These are phyloP conservation scores for Thalassiosira hispida DNA, from an alignment of 352 stramenopile species.

Conservation along the genomic window DNA sequence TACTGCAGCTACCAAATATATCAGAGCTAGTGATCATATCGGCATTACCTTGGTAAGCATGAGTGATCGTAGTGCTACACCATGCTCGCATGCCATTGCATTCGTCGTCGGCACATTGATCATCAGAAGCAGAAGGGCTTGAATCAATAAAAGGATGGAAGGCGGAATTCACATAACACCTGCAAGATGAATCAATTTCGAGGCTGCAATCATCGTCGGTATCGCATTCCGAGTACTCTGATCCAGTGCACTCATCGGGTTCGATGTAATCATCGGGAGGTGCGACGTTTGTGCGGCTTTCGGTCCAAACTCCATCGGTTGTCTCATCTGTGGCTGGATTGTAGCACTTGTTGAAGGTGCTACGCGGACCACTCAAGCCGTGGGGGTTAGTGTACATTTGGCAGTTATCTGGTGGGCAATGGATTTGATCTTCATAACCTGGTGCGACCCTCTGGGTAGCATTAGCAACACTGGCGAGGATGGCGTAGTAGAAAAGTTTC, in stretches of 20 bases:
- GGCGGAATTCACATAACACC: neutral
- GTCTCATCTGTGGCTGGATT: neutral
- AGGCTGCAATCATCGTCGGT: neutral
- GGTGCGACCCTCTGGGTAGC: slow-evolving; percentile 1
- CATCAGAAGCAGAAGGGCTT: neutral
- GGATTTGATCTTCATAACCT: slow-evolving; percentile 24
- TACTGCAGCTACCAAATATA: too few species aligned
- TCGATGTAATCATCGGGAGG: slow-evolving; percentile 12
- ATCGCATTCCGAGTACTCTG: neutral
- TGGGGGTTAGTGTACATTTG: slow-evolving; percentile 8
- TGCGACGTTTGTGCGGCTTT: slow-evolving; percentile 10
- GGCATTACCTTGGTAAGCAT: neutral
- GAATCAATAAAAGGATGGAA: neutral
- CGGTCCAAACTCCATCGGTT: slow-evolving; percentile 22
- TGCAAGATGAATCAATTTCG: too few species aligned
- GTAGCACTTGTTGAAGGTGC: slow-evolving; percentile 17
- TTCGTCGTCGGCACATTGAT: neutral
- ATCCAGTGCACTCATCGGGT: slow-evolving; percentile 3
- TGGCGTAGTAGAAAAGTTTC: neutral
- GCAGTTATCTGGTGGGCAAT: slow-evolving; percentile 12
- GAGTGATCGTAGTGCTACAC: neutral
- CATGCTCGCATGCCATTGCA: neutral
- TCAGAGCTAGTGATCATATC: too few species aligned
- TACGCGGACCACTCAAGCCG: neutral
- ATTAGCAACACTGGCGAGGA: neutral